Evolutionary conservation across 768 basidiomycete species (phyloP), one percentile per base, ranked within the genome.

Genomic region (Suillus tomentosus): DNA sequence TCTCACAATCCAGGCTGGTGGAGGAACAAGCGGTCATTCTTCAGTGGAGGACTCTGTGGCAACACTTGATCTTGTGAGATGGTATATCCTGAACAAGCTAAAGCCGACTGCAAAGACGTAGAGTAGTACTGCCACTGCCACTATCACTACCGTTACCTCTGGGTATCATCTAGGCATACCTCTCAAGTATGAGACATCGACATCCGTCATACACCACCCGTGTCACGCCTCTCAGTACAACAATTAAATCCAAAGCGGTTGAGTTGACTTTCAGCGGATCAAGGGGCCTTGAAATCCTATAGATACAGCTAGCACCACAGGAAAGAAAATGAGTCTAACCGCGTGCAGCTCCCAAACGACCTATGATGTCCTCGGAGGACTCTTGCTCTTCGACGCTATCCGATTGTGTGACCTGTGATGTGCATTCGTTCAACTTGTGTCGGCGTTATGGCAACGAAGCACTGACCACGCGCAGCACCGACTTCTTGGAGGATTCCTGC

Each of bases 1-100:
- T 17, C 84, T 84, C 66, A 81, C 84, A 63, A 98, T 99, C 62
- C 96, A 99, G 74, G 83, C 84, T 13, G 91, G 91, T 31, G 91
- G 83, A 37, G 86, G 85, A 8, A 82, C 84, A 14, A 80, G 82
- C 8, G 96, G 96, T 3, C 96, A 99, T 79, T 94, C 91, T 57
- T 95, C 94, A 0, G 80, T 92, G 1, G 95, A 96, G 75, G 96
- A 99, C 77, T 94, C 95, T 1, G 76, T 86, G 27, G 92, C 94
- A 1, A 94, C 96, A 2, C 81, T 99, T 47, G 91, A 99, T 70
- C 85, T 96, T 22, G 89, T 98, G 24, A 83, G 89, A 65, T 95
- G 90, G 89, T 86, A 89, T 75, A 78, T 96, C 57, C 74, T 89
- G 66, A 87, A 93, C 67, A 85, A 81, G 66, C 73, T 79, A 62